phyloP scores from a whole-genome alignment of 441 rosid species.

The Raphanus hybrid region DNA sequence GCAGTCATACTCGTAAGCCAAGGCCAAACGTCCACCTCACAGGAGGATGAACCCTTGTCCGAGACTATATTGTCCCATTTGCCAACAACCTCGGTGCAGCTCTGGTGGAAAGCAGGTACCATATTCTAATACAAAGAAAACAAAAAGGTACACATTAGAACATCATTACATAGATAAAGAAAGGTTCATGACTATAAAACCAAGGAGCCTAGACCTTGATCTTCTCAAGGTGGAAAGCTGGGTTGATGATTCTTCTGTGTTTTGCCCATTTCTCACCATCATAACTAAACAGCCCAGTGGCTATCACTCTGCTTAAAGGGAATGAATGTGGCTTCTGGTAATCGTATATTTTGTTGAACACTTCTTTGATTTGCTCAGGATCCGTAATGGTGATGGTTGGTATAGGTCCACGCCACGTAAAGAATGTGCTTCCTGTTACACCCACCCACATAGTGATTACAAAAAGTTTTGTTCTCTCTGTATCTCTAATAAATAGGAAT shows the following conservation, averaged over 20 bases:
- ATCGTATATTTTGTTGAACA: slow-evolving; percentile 37
- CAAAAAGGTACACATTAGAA: no score
- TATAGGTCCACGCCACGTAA: slow-evolving; percentile 50
- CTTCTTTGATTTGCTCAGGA: slow-evolving; percentile 49
- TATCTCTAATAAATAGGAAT: not conserved
- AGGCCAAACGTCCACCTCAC: slow-evolving; percentile 57
- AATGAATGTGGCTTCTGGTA: slow-evolving; percentile 23
- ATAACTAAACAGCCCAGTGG: slow-evolving; percentile 31
- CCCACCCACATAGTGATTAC: not conserved
- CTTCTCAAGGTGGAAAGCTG: slow-evolving; percentile 50
- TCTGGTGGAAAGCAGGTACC: no score
- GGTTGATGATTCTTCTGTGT: slow-evolving; percentile 50
- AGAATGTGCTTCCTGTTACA: slow-evolving; percentile 46
- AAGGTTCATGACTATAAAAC: not conserved
- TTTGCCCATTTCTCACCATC: slow-evolving; percentile 50
- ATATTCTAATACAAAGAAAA: no score
- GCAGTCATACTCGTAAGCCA: slow-evolving; percentile 47
- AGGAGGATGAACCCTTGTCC: slow-evolving; percentile 23
- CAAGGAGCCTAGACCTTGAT: slow-evolving; percentile 36
- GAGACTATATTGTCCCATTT: slow-evolving; percentile 44
- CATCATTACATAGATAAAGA: not conserved
- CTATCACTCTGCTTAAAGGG: slow-evolving; percentile 28
- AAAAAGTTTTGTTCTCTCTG: slow-evolving; percentile 3
- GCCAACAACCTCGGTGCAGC: slow-evolving; percentile 28
- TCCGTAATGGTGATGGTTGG: slow-evolving; percentile 44